Evolutionary conservation across 2,329 filamentous ascomycete genomes (phyloP).

Genomic region (Arthrobotrys conoides): DNA sequence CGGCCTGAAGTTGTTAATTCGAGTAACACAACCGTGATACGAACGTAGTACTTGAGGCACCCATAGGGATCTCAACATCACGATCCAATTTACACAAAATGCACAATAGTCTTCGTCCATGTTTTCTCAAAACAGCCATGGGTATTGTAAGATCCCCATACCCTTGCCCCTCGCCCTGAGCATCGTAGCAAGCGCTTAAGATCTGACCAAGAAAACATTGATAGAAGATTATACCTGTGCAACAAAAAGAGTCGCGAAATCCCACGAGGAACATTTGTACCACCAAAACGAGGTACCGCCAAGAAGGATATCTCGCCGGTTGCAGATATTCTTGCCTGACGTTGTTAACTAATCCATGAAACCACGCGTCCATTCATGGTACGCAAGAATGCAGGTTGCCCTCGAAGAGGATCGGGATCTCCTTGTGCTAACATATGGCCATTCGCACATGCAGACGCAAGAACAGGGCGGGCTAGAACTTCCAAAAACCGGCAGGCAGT

Average conservation of each 20-base stretch:
- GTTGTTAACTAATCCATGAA: not conserved
- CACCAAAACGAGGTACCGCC: not conserved
- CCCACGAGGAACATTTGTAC: not conserved
- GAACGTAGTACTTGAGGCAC: not conserved
- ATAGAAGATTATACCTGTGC: not conserved
- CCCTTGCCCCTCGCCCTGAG: not conserved
- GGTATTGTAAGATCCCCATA: not conserved
- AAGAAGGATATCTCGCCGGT: not conserved
- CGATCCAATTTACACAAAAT: not conserved
- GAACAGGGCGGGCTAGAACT: not conserved
- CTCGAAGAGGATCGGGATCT: not conserved
- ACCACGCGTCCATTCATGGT: not conserved
- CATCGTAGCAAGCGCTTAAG: not conserved
- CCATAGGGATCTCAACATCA: not conserved
- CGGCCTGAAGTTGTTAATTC: not conserved
- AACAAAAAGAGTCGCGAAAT: not conserved
- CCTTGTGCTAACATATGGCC: too few relatives aligned
- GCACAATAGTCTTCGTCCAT: not conserved
- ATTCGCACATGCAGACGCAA: not conserved
- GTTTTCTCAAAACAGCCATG: not conserved
- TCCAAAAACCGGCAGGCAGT: not conserved
- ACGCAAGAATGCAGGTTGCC: not conserved
- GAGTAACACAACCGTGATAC: not conserved
- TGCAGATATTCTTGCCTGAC: not conserved
- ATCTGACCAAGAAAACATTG: not conserved